These are phyloP conservation scores for Eucalyptus microcorys DNA, from an alignment of 345 rosid genomes.

Conservation along the genomic window DNA sequence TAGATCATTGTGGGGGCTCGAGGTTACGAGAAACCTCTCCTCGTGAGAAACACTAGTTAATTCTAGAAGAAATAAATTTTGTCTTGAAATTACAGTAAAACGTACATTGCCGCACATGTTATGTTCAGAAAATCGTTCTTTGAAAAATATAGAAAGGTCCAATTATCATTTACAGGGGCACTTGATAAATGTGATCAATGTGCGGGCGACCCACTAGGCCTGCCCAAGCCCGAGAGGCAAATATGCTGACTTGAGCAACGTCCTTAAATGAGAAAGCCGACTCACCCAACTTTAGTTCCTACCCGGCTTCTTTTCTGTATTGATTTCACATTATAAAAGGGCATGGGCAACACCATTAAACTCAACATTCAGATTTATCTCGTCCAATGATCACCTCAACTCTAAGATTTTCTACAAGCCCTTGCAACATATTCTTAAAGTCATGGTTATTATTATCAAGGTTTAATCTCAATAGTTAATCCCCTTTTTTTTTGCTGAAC, in stretches of 20 bases:
- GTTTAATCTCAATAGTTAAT: not conserved
- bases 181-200: not conserved
- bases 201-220: not conserved
- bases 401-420: not conserved
- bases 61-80: not conserved
- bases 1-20: not conserved
- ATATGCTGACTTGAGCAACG: not conserved
- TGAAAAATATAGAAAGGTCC: not conserved
- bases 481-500: not conserved
- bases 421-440: not conserved
- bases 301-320: not conserved
- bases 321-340: not conserved
- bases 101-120: not conserved
- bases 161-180: not conserved
- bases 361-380: not conserved
- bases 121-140: not conserved
- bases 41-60: not conserved
- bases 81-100: not conserved
- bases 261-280: not conserved
- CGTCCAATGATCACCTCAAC: not conserved
- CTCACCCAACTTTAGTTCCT: not conserved
- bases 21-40: not conserved
- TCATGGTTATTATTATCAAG: not conserved
- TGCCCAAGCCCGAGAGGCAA: not conserved
- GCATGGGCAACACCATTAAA: not conserved